phyloP scores from a whole-genome alignment of 1,284 basidiomycete genomes.

The Ceratobasidium sp. region DNA sequence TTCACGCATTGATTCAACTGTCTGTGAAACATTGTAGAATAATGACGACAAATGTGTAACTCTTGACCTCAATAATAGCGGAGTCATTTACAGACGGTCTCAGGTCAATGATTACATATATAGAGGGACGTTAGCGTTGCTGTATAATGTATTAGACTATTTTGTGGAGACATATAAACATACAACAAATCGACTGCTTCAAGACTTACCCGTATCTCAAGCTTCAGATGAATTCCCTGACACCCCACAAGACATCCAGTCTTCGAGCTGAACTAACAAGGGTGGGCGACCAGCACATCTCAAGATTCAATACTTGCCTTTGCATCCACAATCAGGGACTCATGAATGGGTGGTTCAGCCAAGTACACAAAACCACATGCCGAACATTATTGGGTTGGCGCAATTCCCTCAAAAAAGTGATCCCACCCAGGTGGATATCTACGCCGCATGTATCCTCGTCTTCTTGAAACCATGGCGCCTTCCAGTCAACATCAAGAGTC shows the following conservation, averaged over 20 bases:
- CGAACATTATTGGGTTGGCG: conserved; percentile 25
- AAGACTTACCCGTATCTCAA: too few species aligned
- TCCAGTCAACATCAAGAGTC: background rate
- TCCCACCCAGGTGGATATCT: conserved; percentile 12
- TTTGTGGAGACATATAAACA: conserved; percentile 24
- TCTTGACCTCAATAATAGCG: background rate
- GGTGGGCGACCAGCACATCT: background rate
- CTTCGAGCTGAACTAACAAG: background rate
- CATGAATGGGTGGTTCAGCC: background rate
- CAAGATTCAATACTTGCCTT: background rate
- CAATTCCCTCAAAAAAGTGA: conserved; percentile 25
- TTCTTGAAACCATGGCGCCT: conserved; percentile 34
- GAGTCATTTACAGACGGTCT: background rate
- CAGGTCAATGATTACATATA: conserved; percentile 24
- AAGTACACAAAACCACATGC: conserved; percentile 18
- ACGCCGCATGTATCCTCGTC: conserved; percentile 12
- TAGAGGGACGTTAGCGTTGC: background rate
- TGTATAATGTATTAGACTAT: conserved; percentile 12
- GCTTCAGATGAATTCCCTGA: too few species aligned
- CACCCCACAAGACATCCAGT: too few species aligned
- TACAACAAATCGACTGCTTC: too few species aligned
- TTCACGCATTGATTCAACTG: background rate
- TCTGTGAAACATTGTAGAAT: background rate
- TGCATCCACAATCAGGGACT: conserved; percentile 1
- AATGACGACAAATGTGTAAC: background rate